Evolutionary conservation across 805 yeast species (phyloP).

Genomic region (Pichia scutulata): DNA sequence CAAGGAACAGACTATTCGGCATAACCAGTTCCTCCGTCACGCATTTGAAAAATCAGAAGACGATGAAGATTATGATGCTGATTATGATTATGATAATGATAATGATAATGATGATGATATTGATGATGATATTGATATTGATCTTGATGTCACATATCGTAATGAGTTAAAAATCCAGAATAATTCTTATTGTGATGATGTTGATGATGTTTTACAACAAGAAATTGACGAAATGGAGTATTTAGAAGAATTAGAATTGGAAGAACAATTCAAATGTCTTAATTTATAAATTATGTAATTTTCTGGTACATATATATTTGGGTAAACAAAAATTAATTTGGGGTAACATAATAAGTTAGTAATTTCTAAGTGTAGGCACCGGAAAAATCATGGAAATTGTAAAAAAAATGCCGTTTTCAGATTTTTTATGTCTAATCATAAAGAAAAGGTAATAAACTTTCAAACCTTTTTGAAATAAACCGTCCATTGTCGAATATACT

Average conservation of each 20-base stretch:
- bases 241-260: slow-evolving; percentile 20
- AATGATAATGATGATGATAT: neutral
- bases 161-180: neutral
- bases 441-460: neutral
- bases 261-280: slow-evolving; percentile 23
- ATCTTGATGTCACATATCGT: neutral
- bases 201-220: neutral
- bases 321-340: neutral
- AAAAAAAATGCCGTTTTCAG: neutral
- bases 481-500: no score
- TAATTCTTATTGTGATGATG: neutral
- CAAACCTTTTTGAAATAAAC: no score
- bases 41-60: slow-evolving; percentile 1
- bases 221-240: slow-evolving; percentile 2
- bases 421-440: neutral
- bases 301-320: neutral
- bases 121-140: neutral
- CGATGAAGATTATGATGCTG: slow-evolving; percentile 25
- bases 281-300: slow-evolving; percentile 9
- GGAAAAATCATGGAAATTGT: neutral
- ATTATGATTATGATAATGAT: slow-evolving; percentile 11
- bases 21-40: slow-evolving; percentile 12
- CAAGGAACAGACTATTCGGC: slow-evolving; percentile 16
- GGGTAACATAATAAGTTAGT: neutral
- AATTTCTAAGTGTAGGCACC: neutral